Base-by-base conservation (phyloP, 352 stramenopile genomes). In the Pseudoperonospora humuli region DNA sequence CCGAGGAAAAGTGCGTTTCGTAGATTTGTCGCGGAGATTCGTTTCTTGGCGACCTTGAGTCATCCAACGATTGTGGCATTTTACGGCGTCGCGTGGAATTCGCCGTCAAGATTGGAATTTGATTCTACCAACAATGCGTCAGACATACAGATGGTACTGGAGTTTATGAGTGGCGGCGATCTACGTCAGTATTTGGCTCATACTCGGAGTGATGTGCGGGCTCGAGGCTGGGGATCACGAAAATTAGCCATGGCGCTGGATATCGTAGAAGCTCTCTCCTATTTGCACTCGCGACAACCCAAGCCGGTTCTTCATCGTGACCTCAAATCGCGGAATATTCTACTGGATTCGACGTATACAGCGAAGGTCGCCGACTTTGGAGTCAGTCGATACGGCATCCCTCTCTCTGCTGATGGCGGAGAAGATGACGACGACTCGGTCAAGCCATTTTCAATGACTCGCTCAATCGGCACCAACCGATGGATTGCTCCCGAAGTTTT, bases 21-120 rank as follows among this genome's bases (percentile, higher is more conserved):
- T 7, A 37, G 58, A 9, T 92, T 94, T 45, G 42, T 86, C 9
- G 61, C 67, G 9, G 78, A 91, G 21, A 83, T 94, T 36, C 67
- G 68, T 25, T 70, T 87, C 36, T 54, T 90, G 15, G 70, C 56
- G 1, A 58, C 59, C 0, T 38, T 93, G 11, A 60, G 66, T 8
- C 81, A 95, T 29, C 71, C 76, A 5, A 86, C 86, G 41, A 88
- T 95, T 15, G 53, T 93, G 11, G 56, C 72, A 14, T 84, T 95
- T 29, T 54, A 90, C n/a, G 84, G 84, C 5, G 74, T 87, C 3
- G 73, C 75, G 15, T 92, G 77, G 76, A 41, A 42, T 3, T 50
- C 45, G 2, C 42, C 51, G 9, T 37, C 41, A 19, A 56, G 50
- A 25, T 14, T 53, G 10, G 46, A 55, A 23, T 7, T 31, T 2